A percentile compares a stretch with the other conserved stretches of the same genome.
Conservation (phyloP, 2,329 filamentous ascomycete species). For the Aspergillus awamori region DNA sequence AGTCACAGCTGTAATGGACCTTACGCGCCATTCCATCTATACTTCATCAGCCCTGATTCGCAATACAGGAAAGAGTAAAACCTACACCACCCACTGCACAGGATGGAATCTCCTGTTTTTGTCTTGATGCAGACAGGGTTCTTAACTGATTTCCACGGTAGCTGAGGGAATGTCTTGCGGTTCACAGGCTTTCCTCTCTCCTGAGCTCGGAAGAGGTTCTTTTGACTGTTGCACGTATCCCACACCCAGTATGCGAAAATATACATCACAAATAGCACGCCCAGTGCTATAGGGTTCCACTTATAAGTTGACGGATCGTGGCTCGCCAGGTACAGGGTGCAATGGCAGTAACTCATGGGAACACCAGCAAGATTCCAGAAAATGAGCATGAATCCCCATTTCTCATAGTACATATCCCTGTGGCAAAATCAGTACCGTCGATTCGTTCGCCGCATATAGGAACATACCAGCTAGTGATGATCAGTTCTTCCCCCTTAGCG, state of each 20-base stretch:
- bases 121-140: conserved; percentile 78
- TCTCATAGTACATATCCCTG: conserved; percentile 91
- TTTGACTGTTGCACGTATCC: conserved; percentile 89
- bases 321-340: conserved; percentile 82
- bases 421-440: neutral
- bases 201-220: conserved; percentile 82
- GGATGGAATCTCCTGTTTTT: conserved; percentile 70
- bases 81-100: conserved; percentile 81
- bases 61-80: conserved; percentile 20
- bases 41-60: conserved; percentile 2
- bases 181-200: conserved; percentile 69
- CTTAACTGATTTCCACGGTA: conserved; percentile 79
- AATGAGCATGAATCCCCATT: conserved; percentile 95
- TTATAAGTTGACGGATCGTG: conserved; percentile 75
- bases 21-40: conserved; percentile 71
- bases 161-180: conserved; percentile 80
- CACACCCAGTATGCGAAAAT: conserved; percentile 85
- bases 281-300: conserved; percentile 70
- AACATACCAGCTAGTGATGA: conserved; percentile 75
- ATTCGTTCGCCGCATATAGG: neutral
- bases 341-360: conserved; percentile 88
- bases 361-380: conserved; percentile 97
- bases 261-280: conserved; percentile 67
- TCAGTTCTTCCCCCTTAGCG: conserved; percentile 86
- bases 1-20: conserved; percentile 77